phyloP scores from a whole-genome alignment of 2,329 filamentous ascomycete genomes.

The Lasiodiplodia citricola region DNA sequence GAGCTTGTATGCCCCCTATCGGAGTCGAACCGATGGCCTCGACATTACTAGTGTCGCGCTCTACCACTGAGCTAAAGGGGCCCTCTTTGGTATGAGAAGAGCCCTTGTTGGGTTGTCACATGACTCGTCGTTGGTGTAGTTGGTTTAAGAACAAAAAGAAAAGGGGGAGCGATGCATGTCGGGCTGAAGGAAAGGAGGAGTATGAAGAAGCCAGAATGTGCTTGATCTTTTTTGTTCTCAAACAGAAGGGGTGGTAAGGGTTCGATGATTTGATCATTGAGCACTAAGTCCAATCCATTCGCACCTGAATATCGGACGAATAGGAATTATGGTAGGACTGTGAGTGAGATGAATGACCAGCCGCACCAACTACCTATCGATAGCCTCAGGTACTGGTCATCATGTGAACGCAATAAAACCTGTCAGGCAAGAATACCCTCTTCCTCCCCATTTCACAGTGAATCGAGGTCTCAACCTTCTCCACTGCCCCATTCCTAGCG shows the following conservation, averaged over 20 bases:
- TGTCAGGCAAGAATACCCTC: not conserved
- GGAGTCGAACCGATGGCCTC: slow-evolving; percentile 17
- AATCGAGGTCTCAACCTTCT: too few species aligned
- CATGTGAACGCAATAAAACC: not conserved
- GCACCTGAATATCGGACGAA: not conserved
- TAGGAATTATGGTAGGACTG: not conserved
- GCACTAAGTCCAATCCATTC: too few species aligned
- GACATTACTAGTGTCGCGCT: too few species aligned
- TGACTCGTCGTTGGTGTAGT: not conserved
- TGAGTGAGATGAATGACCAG: not conserved
- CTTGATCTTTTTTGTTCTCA: not conserved
- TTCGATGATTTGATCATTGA: too few species aligned
- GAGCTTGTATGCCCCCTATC: slow-evolving; percentile 16
- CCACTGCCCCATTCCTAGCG: too few species aligned
- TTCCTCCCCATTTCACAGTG: not conserved
- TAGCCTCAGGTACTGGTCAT: not conserved
- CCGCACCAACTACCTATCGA: not conserved
- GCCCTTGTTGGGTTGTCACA: not conserved
- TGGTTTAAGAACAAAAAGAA: not conserved
- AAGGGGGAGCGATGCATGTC: not conserved
- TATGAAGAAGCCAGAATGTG: not conserved
- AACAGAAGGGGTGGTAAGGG: too few species aligned
- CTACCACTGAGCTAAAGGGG: slow-evolving; percentile 25
- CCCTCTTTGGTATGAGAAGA: not conserved
- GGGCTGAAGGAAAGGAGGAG: not conserved